A percentile compares a stretch with the other conserved stretches of the same genome.
Conservation (phyloP, 495 filamentous ascomycete species). For the Hypoxylon rickii region DNA sequence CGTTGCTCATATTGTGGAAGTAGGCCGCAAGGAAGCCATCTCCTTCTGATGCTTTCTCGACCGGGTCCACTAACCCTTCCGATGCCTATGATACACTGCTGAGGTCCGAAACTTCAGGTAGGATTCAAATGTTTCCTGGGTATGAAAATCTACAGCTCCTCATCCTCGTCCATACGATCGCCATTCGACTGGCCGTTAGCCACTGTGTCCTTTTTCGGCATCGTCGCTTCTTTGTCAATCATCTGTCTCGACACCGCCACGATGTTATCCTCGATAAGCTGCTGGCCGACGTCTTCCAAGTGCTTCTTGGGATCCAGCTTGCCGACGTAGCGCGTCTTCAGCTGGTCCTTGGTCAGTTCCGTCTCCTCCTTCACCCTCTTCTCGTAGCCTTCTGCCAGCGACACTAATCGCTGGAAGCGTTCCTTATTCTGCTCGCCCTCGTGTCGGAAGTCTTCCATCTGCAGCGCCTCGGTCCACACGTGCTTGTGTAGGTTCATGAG, state of each 20-base stretch:
- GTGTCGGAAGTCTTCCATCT: conserved; percentile 93
- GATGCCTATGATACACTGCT: conserved; percentile 43
- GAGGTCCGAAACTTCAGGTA: conserved; percentile 18
- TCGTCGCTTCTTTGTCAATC: conserved; percentile 96
- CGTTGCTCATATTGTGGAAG: conserved; percentile 8
- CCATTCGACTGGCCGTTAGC: conserved; percentile 61
- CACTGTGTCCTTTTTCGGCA: conserved; percentile 56
- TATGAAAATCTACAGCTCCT: conserved; percentile 44
- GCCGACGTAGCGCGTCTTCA: conserved; percentile 98
- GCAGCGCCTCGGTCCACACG: conserved; percentile 95
- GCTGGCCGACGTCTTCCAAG: conserved; percentile 92
- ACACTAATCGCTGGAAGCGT: conserved; percentile 82
- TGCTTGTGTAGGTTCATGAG: conserved; percentile 99
- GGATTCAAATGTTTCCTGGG: conserved; percentile 14
- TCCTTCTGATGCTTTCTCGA: conserved; percentile 28
- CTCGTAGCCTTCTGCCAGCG: conserved; percentile 93
- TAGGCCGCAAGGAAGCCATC: conserved; percentile 18
- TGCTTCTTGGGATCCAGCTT: conserved; percentile 99
- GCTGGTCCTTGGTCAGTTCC: conserved; percentile 92
- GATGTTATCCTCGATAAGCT: conserved; percentile 98
- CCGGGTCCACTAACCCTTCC: conserved; percentile 36
- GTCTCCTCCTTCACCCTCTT: conserved; percentile 98
- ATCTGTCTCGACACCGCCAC: conserved; percentile 94
- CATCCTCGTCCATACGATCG: conserved; percentile 59
- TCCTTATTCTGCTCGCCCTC: conserved; percentile 85